Conservation (phyloP, 192 early-diverging fungal species). For the Coemansia sp. region DNA sequence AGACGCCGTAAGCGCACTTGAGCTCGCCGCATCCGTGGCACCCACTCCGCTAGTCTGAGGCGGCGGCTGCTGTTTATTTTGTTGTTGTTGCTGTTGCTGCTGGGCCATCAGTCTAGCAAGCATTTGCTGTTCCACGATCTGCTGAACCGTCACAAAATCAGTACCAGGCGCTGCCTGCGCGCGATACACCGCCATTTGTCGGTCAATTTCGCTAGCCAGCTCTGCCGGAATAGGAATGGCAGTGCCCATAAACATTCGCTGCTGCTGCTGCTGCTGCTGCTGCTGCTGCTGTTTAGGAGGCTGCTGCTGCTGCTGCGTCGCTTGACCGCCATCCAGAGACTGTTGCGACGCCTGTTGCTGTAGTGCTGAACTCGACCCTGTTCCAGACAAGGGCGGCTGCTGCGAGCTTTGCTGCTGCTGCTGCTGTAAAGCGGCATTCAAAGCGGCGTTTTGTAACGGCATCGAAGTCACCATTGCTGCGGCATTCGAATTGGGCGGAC, state of each 20-base stretch:
- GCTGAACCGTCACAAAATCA: slow-evolving; percentile 9
- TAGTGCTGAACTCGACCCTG: background rate
- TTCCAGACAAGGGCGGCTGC: background rate
- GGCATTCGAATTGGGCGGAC: background rate
- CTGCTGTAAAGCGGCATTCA: background rate
- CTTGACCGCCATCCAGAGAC: background rate
- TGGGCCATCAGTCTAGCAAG: slow-evolving; percentile 11
- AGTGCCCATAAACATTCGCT: slow-evolving; percentile 26
- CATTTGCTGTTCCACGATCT: slow-evolving; percentile 19
- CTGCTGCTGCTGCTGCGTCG: slow-evolving; percentile 9
- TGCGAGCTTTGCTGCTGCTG: slow-evolving; percentile 6
- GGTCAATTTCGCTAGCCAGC: slow-evolving; percentile 23
- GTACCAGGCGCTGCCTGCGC: slow-evolving; percentile 6
- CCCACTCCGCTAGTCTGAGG: background rate
- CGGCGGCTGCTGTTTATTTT: background rate
- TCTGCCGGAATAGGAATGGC: slow-evolving; percentile 28
- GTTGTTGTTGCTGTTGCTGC: slow-evolving; percentile 15
- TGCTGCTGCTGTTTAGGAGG: slow-evolving; percentile 7
- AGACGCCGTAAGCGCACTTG: background rate
- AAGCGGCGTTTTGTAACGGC: background rate
- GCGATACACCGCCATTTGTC: slow-evolving; percentile 16
- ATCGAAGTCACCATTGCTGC: slow-evolving; percentile 6
- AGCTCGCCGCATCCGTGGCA: background rate
- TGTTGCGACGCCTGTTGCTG: slow-evolving; percentile 7
- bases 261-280: slow-evolving; percentile 18